phyloP scores from a whole-genome alignment of 495 filamentous ascomycete species.

The Xylaria longipes region DNA sequence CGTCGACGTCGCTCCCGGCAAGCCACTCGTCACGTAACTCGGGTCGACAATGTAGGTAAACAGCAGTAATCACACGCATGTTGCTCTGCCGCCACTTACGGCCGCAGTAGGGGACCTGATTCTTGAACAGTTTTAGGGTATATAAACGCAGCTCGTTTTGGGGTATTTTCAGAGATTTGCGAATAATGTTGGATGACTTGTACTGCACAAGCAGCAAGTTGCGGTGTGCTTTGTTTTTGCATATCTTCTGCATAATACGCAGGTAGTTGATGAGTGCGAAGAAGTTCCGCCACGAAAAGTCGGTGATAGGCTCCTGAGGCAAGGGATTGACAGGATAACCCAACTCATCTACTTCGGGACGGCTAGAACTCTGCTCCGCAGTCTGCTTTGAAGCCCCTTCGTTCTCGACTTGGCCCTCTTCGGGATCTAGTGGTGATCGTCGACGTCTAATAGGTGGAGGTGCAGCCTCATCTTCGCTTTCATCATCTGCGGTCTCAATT shows the following conservation, averaged over 20 bases:
- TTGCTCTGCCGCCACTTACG: constrained; percentile 98
- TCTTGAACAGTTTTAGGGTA: constrained; percentile 97
- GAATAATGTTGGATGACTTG: constrained; percentile 87
- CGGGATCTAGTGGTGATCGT: constrained; percentile 53
- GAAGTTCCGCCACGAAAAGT: constrained; percentile 92
- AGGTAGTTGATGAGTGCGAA: constrained; percentile 92
- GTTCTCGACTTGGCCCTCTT: constrained; percentile 35
- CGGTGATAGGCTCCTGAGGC: constrained; percentile 82
- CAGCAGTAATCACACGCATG: constrained; percentile 97
- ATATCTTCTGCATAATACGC: constrained; percentile 95
- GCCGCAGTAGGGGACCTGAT: constrained; percentile 96
- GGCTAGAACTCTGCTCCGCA: constrained; percentile 40
- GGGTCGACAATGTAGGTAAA: constrained; percentile 90
- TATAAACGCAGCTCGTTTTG: constrained; percentile 88
- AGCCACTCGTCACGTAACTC: constrained; percentile 97
- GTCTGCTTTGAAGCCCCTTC: constrained; percentile 37
- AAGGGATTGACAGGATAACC: constrained; percentile 70
- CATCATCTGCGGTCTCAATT: constrained; percentile 38
- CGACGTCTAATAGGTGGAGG: constrained; percentile 78
- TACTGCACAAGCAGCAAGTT: constrained; percentile 93
- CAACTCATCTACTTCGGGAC: constrained; percentile 87
- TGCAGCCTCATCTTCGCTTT: constrained; percentile 72
- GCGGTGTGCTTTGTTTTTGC: constrained; percentile 90
- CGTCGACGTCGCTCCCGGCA: constrained; percentile 86
- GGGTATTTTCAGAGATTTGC: constrained; percentile 87